These are phyloP conservation scores for Kuraishia cidri DNA, from an alignment of 805 yeast species.

Conservation along the genomic window DNA sequence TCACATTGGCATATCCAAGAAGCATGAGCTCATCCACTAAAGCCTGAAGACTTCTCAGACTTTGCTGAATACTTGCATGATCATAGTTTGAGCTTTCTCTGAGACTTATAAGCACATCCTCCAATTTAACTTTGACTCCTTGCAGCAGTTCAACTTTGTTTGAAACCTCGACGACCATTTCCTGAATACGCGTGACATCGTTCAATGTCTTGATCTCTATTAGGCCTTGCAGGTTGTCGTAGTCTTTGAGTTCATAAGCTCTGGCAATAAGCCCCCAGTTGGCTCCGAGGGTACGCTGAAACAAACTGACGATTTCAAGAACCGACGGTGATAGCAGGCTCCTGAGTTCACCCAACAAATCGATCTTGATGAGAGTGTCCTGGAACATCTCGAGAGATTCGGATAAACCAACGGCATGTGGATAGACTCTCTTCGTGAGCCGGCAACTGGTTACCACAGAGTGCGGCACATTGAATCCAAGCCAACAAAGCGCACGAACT, in stretches of 20 bases:
- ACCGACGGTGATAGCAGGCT: slow-evolving; percentile 5
- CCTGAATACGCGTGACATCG: slow-evolving; percentile 21
- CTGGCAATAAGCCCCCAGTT: slow-evolving; percentile 47
- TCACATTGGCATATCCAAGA: not conserved
- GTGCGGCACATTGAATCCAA: slow-evolving; percentile 53
- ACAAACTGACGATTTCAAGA: slow-evolving; percentile 17
- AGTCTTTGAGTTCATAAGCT: slow-evolving; percentile 35
- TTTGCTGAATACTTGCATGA: slow-evolving; percentile 6
- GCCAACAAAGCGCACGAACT: slow-evolving; percentile 34
- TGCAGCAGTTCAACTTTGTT: slow-evolving; percentile 19
- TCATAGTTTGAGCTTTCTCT: slow-evolving; percentile 19
- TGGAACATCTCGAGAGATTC: slow-evolving; percentile 44
- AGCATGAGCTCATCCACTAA: slow-evolving; percentile 19
- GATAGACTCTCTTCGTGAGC: slow-evolving; percentile 41
- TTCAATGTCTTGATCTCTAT: slow-evolving; percentile 20
- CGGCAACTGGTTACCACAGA: slow-evolving; percentile 35
- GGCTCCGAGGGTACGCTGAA: slow-evolving; percentile 25
- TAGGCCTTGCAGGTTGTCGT: slow-evolving; percentile 12
- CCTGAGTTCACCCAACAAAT: slow-evolving; percentile 2
- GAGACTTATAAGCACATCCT: slow-evolving; percentile 8
- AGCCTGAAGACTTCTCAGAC: slow-evolving; percentile 21
- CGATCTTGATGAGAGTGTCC: too few relatives aligned
- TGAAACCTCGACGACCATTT: slow-evolving; percentile 18
- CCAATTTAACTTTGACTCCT: slow-evolving; percentile 16
- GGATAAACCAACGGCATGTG: slow-evolving; percentile 42